Evolutionary conservation across 2,329 filamentous ascomycete genomes (phyloP).

Genomic region (Colletotrichum zoysiae): DNA sequence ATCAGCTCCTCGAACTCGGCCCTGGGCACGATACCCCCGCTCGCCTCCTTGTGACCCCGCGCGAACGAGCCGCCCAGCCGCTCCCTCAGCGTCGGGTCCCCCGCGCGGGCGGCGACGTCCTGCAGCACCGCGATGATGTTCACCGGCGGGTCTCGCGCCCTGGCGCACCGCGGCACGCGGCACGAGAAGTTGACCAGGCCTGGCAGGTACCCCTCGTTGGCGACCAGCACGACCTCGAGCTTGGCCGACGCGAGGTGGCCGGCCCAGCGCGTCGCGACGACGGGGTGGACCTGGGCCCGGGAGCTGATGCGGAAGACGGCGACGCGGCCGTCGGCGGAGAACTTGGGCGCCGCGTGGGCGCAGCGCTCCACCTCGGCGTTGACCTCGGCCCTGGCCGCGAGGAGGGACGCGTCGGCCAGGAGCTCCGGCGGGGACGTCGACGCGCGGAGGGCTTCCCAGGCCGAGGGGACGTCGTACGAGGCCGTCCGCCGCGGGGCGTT

Average conservation of each 20-base stretch:
- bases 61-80: slow-evolving; percentile 74
- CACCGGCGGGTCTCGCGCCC: slow-evolving; percentile 65
- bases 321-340: slow-evolving; percentile 71
- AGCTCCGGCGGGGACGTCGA: slow-evolving; percentile 65
- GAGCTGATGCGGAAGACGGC: slow-evolving; percentile 73
- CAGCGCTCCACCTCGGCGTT: slow-evolving; percentile 71
- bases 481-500: slow-evolving; percentile 75
- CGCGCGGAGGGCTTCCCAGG: slow-evolving; percentile 69
- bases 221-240: slow-evolving; percentile 74
- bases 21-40: slow-evolving; percentile 70
- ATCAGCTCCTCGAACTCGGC: slow-evolving; percentile 76
- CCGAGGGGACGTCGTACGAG: slow-evolving; percentile 69
- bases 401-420: slow-evolving; percentile 60
- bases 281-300: slow-evolving; percentile 72
- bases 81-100: slow-evolving; percentile 55
- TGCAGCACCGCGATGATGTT: slow-evolving; percentile 72
- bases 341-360: slow-evolving; percentile 72
- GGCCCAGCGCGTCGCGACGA: slow-evolving; percentile 77
- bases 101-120: slow-evolving; percentile 60
- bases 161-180: slow-evolving; percentile 68
- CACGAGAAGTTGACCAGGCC: slow-evolving; percentile 77
- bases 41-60: slow-evolving; percentile 75
- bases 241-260: slow-evolving; percentile 69
- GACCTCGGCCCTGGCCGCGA: slow-evolving; percentile 69
- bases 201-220: slow-evolving; percentile 74